Percentiles rank a stretch among this genome's conserved stretches.
Conservation (phyloP, 176 grass and related monocot genomes). For the Elaeis guineensis region DNA sequence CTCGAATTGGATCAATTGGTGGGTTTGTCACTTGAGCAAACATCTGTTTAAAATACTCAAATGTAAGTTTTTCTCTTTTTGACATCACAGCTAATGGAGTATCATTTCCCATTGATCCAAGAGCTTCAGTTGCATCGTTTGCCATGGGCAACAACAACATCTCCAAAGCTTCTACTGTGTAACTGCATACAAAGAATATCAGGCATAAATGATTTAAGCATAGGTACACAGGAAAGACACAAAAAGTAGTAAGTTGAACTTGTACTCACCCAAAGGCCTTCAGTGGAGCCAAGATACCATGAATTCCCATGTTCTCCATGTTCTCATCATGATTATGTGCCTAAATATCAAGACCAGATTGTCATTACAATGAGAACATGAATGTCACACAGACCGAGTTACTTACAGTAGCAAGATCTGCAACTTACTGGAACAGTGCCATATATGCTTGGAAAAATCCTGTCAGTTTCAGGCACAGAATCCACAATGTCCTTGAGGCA, state of each 20-base stretch:
- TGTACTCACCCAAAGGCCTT: slow-evolving; percentile 90
- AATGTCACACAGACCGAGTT: no score
- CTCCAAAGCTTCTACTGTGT: slow-evolving; percentile 84
- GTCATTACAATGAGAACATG: no score
- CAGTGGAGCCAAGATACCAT: slow-evolving; percentile 68
- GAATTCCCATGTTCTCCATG: slow-evolving; percentile 40
- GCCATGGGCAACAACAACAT: slow-evolving; percentile 94
- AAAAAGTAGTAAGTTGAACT: slow-evolving; percentile 3
- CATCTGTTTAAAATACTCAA: slow-evolving; percentile 99
- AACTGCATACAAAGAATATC: slow-evolving; percentile 41
- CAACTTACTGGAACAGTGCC: slow-evolving; percentile 52
- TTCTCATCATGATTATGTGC: slow-evolving; percentile 28
- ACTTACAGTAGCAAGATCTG: slow-evolving; percentile 12
- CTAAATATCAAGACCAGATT: slow-evolving; percentile 4
- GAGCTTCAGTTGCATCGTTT: slow-evolving; percentile 67
- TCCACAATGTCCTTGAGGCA: slow-evolving; percentile 56
- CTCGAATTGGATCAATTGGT: slow-evolving; percentile 91
- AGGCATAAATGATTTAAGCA: slow-evolving; percentile 7
- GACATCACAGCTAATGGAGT: slow-evolving; percentile 96
- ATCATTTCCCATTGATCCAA: slow-evolving; percentile 98
- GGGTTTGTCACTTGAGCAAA: slow-evolving; percentile 99
- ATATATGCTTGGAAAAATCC: slow-evolving; percentile 45
- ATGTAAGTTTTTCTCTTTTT: slow-evolving; percentile 84
- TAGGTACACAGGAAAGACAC: background rate
- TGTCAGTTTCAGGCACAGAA: slow-evolving; percentile 64